Conservation (phyloP, 371 early-diverging fungal genomes). For the Mucor irregularis region DNA sequence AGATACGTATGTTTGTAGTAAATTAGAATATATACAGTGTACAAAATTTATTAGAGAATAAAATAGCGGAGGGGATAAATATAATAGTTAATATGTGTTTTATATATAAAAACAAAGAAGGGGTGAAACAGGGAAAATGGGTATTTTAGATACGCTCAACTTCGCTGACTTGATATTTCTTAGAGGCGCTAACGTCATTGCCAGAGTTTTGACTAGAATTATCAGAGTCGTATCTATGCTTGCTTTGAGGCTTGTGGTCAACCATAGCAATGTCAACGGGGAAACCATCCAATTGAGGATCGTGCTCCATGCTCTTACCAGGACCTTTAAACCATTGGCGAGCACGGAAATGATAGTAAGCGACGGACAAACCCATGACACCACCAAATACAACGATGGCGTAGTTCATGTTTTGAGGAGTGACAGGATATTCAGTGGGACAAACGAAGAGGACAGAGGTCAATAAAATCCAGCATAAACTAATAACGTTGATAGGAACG, state of each 20-base stretch:
- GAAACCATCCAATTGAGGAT: constrained; percentile 20
- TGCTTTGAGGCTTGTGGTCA: not conserved
- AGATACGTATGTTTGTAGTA: too few species aligned
- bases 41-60: not conserved
- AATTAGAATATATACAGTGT: not conserved
- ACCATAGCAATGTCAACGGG: not conserved
- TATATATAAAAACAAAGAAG: not conserved
- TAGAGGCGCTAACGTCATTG: not conserved
- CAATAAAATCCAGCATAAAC: constrained; percentile 58
- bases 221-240: not conserved
- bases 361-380: constrained; percentile 29
- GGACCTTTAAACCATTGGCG: constrained; percentile 56
- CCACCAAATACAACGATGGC: constrained; percentile 35
- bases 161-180: constrained; percentile 6
- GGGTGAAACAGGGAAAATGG: not conserved
- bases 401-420: constrained; percentile 51
- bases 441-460: constrained; percentile 64
- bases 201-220: not conserved
- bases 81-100: not conserved
- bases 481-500: constrained; percentile 44
- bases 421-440: constrained; percentile 61
- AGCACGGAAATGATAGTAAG: constrained; percentile 51
- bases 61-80: not conserved
- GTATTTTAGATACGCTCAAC: constrained; percentile 14
- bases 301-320: constrained; percentile 36